Base-by-base conservation (phyloP, 306 rosid genomes). In the Quercus aquifolioides region DNA sequence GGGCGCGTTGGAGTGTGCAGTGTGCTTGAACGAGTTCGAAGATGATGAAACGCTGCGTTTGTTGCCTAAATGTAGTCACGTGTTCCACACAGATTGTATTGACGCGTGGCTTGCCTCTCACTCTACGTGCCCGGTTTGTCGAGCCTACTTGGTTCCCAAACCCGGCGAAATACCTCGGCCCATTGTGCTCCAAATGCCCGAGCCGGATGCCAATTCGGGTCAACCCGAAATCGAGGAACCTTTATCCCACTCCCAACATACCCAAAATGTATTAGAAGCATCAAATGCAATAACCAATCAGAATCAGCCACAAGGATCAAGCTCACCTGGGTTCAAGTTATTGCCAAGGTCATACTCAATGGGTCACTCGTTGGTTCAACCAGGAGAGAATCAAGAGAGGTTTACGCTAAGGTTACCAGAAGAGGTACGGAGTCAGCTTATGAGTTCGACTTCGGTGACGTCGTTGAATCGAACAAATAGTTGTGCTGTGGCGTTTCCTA, bases 111-210 rank as follows among this genome's bases (percentile, higher is more conserved):
- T 95, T 11, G 81, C 78, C 3, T 84, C 82, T 9, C 97, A 93
- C 84, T 84, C 89, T 55, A 93, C 99, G 4, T 95, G 99, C 56
- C 99, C 99, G 0, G 98, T 95, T 69, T 95, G 99, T 52, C 91
- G 99, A 0, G 92, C 99, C 3, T 79, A 88, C 73, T 79, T 92
- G 10, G 49, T 77, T 5, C 89, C 97, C 0, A 79, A 51, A 15
- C 90, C 93, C 1, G 93, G 86, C 0, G 97, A 92, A 11, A 12
- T 14, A 3, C 62, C 83, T 0, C 76, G 49, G 14, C 56, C 64
- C 11, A n/a, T 59, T 1, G 30, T 71, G 0, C 3, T 76, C 8
- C 79, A 19, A 7, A 74, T 81, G 1, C 64, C 78, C 3, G 84
- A 78, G 38, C 75, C 76, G 1, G 76, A 70, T 21, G 0, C 19